Conservation (phyloP, 805 yeast genomes). For the Trichomonascus vanleenenianus region DNA sequence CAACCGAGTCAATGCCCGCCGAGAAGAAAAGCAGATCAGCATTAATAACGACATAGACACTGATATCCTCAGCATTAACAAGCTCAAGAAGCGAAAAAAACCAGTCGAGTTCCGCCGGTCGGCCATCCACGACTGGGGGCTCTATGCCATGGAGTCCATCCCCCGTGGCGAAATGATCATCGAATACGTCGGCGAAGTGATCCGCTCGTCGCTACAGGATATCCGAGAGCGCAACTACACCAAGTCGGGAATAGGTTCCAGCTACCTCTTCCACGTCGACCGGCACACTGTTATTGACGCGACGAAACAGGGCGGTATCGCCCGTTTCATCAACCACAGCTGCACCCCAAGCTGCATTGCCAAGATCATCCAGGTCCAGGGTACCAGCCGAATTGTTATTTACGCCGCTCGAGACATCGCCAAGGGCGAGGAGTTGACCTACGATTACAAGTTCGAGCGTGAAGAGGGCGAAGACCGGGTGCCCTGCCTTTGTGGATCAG, state of each 20-base stretch:
- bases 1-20: slow-evolving; percentile 77
- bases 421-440: slow-evolving; percentile 73
- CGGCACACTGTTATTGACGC: slow-evolving; percentile 96
- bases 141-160: slow-evolving; percentile 91
- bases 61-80: slow-evolving; percentile 75
- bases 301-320: slow-evolving; percentile 94
- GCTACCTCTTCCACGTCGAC: slow-evolving; percentile 86
- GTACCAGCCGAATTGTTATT: slow-evolving; percentile 86
- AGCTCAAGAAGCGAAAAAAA: slow-evolving; percentile 80
- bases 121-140: slow-evolving; percentile 97
- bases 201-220: slow-evolving; percentile 91
- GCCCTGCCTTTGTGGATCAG: slow-evolving; percentile 91
- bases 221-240: slow-evolving; percentile 79
- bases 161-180: slow-evolving; percentile 96
- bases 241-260: slow-evolving; percentile 90
- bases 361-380: slow-evolving; percentile 90
- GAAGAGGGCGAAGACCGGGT: slow-evolving; percentile 86
- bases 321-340: slow-evolving; percentile 93
- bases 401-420: slow-evolving; percentile 85
- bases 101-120: slow-evolving; percentile 96
- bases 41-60: slow-evolving; percentile 39
- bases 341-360: slow-evolving; percentile 98
- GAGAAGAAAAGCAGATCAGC: slow-evolving; percentile 70
- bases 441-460: slow-evolving; percentile 91
- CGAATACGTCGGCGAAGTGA: slow-evolving; percentile 93